Percentiles rank a stretch among this genome's conserved stretches.
Evolutionary conservation across 202 grass and related monocot genomes (phyloP).

Genomic region (Saccharum hybrid): DNA sequence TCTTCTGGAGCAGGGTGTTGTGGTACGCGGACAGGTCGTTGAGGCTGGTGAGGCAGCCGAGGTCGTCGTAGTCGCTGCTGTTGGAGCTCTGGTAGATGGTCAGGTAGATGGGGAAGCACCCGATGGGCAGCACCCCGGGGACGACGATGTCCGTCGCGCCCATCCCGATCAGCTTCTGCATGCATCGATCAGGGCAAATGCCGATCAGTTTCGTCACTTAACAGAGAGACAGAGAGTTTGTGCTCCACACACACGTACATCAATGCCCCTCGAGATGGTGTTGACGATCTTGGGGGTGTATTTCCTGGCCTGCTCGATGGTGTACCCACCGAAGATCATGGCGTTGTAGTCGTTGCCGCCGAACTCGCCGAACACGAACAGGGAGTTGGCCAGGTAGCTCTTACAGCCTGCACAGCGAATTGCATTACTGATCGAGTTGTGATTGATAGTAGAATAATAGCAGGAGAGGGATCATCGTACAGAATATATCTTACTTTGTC

Average conservation of each 20-base stretch:
- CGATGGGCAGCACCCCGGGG: slow-evolving; percentile 80
- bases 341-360: slow-evolving; percentile 94
- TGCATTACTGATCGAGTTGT: not conserved
- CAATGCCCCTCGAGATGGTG: slow-evolving; percentile 62
- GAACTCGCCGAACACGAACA: slow-evolving; percentile 86
- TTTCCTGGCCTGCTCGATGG: slow-evolving; percentile 48
- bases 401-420: slow-evolving; percentile 49
- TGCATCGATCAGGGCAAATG: too few relatives aligned
- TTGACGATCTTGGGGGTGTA: slow-evolving; percentile 66
- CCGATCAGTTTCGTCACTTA: too few relatives aligned
- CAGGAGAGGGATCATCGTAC: too few relatives aligned
- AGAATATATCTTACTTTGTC: slow-evolving; percentile 22
- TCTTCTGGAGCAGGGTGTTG: slow-evolving; percentile 60
- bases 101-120: slow-evolving; percentile 89
- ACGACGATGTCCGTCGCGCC: slow-evolving; percentile 79
- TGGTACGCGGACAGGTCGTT: slow-evolving; percentile 70
- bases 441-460: not conserved
- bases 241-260: not conserved
- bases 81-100: slow-evolving; percentile 60
- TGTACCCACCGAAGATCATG: slow-evolving; percentile 73
- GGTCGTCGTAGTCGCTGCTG: slow-evolving; percentile 55
- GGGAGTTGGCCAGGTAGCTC: slow-evolving; percentile 61
- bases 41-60: slow-evolving; percentile 76
- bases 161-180: slow-evolving; percentile 70
- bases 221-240: too few relatives aligned